Evolutionary conservation across 2,329 filamentous ascomycete species (phyloP).

Genomic region (Chaetomium olivaceum): DNA sequence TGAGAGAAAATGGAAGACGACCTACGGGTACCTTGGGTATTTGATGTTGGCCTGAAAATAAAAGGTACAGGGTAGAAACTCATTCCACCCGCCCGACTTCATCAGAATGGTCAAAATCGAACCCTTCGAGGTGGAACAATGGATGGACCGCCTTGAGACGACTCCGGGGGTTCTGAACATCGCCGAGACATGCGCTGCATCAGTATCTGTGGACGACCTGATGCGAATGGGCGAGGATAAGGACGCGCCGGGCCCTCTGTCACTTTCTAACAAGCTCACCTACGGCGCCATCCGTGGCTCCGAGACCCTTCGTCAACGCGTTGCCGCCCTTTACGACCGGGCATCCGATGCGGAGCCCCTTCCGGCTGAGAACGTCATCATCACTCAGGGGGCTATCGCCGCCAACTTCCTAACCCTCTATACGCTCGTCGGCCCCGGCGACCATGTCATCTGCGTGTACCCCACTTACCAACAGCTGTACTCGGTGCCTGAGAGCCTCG

Average conservation of each 20-base stretch:
- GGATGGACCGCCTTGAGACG: conserved; percentile 63
- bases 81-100: neutral
- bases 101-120: conserved; percentile 49
- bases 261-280: conserved; percentile 61
- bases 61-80: neutral
- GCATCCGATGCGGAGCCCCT: conserved; percentile 42
- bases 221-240: conserved; percentile 59
- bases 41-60: neutral
- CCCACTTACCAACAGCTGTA: conserved; percentile 88
- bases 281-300: conserved; percentile 76
- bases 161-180: conserved; percentile 65
- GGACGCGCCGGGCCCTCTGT: conserved; percentile 43
- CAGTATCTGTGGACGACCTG: conserved; percentile 70
- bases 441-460: conserved; percentile 84
- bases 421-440: conserved; percentile 67
- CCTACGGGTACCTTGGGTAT: neutral
- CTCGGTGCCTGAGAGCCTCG: conserved; percentile 69
- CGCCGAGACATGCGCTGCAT: conserved; percentile 76
- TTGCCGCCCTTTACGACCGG: conserved; percentile 66
- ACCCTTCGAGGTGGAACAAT: conserved; percentile 71
- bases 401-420: conserved; percentile 85
- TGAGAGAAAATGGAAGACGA: neutral
- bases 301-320: conserved; percentile 59
- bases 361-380: conserved; percentile 63
- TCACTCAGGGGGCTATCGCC: conserved; percentile 77